Evolutionary conservation across 2,329 filamentous ascomycete genomes (phyloP).

Genomic region (Apiospora rasikravindrae): DNA sequence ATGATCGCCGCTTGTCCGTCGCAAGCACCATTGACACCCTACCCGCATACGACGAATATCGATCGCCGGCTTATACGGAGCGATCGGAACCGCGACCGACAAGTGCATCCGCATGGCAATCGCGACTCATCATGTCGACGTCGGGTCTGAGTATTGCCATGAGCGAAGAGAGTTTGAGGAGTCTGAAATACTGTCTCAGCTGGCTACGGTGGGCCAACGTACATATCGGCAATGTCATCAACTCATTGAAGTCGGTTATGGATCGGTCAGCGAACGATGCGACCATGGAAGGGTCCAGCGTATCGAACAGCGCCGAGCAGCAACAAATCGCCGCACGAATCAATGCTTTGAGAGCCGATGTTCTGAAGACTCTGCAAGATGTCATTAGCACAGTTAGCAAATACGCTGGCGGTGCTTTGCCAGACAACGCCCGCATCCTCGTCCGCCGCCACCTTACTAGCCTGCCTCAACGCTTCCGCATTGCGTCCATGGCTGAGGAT

Average conservation of each 20-base stretch:
- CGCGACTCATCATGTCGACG: conserved; percentile 85
- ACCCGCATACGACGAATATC: conserved; percentile 82
- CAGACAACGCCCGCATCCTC: conserved; percentile 83
- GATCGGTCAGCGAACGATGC: conserved; percentile 57
- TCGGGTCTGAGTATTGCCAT: conserved; percentile 91
- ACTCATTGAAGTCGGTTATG: conserved; percentile 74
- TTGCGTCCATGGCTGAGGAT: conserved; percentile 62
- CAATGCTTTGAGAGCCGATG: conserved; percentile 68
- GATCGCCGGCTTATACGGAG: conserved; percentile 77
- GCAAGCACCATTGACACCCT: conserved; percentile 75
- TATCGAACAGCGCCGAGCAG: conserved; percentile 44
- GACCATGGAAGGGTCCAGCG: conserved; percentile 32
- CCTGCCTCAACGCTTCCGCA: conserved; percentile 80
- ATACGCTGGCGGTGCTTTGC: conserved; percentile 89
- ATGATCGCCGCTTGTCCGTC: conserved; percentile 63
- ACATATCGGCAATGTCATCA: conserved; percentile 77
- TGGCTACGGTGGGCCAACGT: conserved; percentile 84
- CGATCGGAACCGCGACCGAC: conserved; percentile 42
- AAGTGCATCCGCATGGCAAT: conserved; percentile 67
- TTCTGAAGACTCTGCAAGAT: conserved; percentile 79
- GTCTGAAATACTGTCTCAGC: conserved; percentile 81
- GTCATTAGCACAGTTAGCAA: conserved; percentile 86
- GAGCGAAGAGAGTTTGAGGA: conserved; percentile 84
- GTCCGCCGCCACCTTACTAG: conserved; percentile 85
- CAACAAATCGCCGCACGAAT: conserved; percentile 66